Evolutionary conservation across 2,329 filamentous ascomycete species (phyloP).

Genomic region (Gyromitra esculenta): DNA sequence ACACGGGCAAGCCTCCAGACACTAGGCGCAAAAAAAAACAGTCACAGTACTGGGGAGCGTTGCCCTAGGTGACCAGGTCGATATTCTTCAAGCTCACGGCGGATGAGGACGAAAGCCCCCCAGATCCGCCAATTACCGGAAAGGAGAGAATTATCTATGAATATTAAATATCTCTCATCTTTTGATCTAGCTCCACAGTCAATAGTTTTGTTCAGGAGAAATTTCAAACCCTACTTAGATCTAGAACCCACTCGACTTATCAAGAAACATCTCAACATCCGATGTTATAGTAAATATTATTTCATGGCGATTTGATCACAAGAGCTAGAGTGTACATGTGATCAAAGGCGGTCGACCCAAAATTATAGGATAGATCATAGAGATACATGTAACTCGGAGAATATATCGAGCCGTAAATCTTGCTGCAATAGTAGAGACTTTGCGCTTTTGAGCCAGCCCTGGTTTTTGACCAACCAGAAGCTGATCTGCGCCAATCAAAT

Average conservation of each 20-base stretch:
- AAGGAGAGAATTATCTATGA: background rate
- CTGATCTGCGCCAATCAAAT: no score
- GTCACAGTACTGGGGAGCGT: background rate
- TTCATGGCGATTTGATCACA: no score
- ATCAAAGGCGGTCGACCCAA: no score
- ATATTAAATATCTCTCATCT: background rate
- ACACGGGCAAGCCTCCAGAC: constrained; percentile 14
- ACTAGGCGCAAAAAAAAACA: constrained; percentile 22
- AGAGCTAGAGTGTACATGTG: no score
- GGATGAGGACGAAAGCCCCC: background rate
- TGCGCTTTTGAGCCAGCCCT: no score
- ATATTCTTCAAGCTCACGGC: background rate
- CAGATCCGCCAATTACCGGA: background rate
- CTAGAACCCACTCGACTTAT: background rate
- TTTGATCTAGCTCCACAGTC: background rate
- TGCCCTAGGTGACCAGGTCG: background rate
- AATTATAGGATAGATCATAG: no score
- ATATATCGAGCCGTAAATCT: no score
- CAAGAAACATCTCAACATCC: background rate
- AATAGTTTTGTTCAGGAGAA: background rate
- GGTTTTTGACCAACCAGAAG: no score
- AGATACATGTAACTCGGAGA: no score
- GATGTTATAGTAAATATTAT: background rate
- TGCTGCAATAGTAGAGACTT: no score
- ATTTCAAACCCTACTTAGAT: background rate